Base-by-base conservation (phyloP, 768 basidiomycete species). In the Tephrocybe sp. region DNA sequence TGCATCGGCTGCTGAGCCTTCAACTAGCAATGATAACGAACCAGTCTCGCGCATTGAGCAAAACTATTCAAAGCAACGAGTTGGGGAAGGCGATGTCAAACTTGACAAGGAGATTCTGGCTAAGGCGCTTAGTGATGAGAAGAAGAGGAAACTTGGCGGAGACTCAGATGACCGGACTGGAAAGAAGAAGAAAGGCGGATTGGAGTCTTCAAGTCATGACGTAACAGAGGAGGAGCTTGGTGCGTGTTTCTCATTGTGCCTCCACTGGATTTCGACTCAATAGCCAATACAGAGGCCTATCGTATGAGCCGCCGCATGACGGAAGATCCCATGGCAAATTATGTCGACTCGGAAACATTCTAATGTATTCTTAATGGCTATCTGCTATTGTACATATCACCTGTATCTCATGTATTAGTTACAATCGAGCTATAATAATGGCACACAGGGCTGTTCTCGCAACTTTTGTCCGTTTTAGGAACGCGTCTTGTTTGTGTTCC, bases 291-390 rank as follows among this genome's bases (percentile, higher is more conserved):
- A 91, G 93, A 97, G 86, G 90, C 89, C n/a, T 97, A 95, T 68
- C 81, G 93, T 51, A 85, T 93, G 81, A 80, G 78, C 57, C 80
- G 82, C 45, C 78, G 81, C 1, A 82, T 85, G 69, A 73, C 77
- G 42, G 90, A 93, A 51, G 93, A 97, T 68, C 93, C 93, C 3
- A 97, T 97, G 93, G 89, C 90, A 34, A 91, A 90, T 66, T 93
- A 94, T 65, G 78, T 91, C 45, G 93, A 93, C 66, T 58, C 67
- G 38, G 83, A 80, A 4, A 43, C 37, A 36, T 23, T 45, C 26
- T 54, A 26, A 54, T 44, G 5, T 46, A 42, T 42, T 24, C 9
- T 50, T 11, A 36, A 6, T 39, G 39, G 28, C 18, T 57, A 44
- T 53, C 28, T 5, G 11, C 28, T 11, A 5, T 11, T 41, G 44